Base-by-base conservation (phyloP, 805 yeast species). In the Torulaspora franciscae region DNA sequence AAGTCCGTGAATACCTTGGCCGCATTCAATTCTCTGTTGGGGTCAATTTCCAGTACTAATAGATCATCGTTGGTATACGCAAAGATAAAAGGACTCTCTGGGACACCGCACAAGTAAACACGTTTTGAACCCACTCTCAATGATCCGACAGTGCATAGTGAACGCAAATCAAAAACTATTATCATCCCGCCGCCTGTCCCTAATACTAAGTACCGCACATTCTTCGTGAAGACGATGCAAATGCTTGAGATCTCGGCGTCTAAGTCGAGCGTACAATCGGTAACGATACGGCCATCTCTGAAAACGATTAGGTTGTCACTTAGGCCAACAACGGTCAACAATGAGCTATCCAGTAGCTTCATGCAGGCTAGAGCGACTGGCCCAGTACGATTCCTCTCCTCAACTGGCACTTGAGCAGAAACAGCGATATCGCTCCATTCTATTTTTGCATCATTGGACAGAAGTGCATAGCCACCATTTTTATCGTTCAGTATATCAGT, bases 151-250 rank as follows among this genome's bases (percentile, higher is more conserved):
- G 48, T 26, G 7, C 40, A 32, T 3, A 43, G 43, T 7, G 36
- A 30, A 1, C 33, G 13, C 11, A 29, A 15, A 37, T 50, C 53
- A 7, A 57, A 29, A 3, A 50, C 32, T 37, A 39, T 47, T 13
- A 56, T 27, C 8, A 39, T 43, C 9, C 63, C 61, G 32, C 51
- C 45, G 22, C 48, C 39, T 32, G 55, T 60, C 5, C 58, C 45
- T 13, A 55, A 22, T 13, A 57, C 22, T 17, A 51, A 30, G 19
- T 29, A 32, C 7, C 36, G 34, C 10, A 24, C 24, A 6, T 25
- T 14, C 10, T 30, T 8, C n/a, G 11, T 14, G 11, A 30, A 19
- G 6, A 44, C 15, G 6, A 48, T 39, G 15, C 33, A 42, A 9
- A 48, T 14, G 33, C 43, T 41, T 6, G 43, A 41, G 7, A 45